These are phyloP conservation scores for Sicyos baderoa DNA, from an alignment of 306 rosid species.

Conservation along the genomic window DNA sequence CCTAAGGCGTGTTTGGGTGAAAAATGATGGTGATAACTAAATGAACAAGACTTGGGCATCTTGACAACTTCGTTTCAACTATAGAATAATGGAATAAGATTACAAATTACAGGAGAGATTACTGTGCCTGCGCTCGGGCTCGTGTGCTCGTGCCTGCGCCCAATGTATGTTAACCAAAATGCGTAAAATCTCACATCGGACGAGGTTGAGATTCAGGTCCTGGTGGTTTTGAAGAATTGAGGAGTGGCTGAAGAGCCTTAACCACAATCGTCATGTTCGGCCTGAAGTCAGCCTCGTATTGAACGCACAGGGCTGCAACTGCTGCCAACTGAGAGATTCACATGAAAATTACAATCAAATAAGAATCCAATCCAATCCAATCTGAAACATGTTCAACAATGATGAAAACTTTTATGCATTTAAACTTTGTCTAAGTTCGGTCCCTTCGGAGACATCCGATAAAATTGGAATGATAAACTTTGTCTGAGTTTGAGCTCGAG, in stretches of 20 bases:
- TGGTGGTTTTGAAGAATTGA: conserved; percentile 68
- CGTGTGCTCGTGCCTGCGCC: not conserved
- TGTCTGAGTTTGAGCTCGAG: too few relatives aligned
- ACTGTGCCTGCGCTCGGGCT: not conserved
- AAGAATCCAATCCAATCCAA: not conserved
- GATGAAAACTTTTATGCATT: not conserved
- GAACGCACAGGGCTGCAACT: conserved; percentile 96
- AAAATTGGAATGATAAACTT: too few relatives aligned
- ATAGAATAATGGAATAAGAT: conserved; percentile 16
- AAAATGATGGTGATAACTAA: conserved; percentile 7
- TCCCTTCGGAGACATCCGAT: too few relatives aligned
- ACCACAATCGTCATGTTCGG: conserved; percentile 98
- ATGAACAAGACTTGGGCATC: conserved; percentile 16
- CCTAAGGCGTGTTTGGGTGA: conserved; percentile 5
- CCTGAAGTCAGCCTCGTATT: conserved; percentile 89
- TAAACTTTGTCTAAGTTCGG: not conserved
- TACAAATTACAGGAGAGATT: conserved; percentile 22
- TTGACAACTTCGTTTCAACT: conserved; percentile 12
- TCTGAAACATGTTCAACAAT: not conserved
- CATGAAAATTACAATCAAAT: conserved; percentile 13
- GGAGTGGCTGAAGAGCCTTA: conserved; percentile 92
- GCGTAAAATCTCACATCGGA: conserved; percentile 27
- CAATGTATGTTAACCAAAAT: conserved; percentile 18
- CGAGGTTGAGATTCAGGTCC: conserved; percentile 48
- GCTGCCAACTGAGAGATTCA: conserved; percentile 73